Base-by-base conservation (phyloP, 495 filamentous ascomycete genomes). In the Xylaria curta region DNA sequence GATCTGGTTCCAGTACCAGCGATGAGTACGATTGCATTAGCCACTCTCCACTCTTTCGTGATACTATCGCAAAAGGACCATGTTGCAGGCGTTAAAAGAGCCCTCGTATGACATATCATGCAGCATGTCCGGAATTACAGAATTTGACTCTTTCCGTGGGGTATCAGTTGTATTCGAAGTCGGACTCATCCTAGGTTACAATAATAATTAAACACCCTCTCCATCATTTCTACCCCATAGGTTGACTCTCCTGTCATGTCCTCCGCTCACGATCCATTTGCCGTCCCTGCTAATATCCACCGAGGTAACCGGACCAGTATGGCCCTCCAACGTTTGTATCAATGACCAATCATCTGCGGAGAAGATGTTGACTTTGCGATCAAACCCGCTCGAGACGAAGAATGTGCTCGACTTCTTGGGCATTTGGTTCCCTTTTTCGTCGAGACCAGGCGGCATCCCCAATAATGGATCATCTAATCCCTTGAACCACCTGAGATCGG, bases 261-360 rank as follows among this genome's bases (percentile, higher is more conserved):
- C 95, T 74, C 92, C 91, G 80, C 93, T 97, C 2, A 93, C 92
- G 82, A 99, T 95, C 93, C 95, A 99, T 77, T 86, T 90, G 36
- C 89, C 92, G 81, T 98, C 94, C 68, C 85, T 81, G 76, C 90
- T 94, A 51, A 97, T 88, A 84, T 99, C 96, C 10, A 92, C 91
- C 74, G 93, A 95, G 36, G 97, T 87, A 33, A 98, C 95, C 65
- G 97, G 95, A 12, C 93, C 94, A 0, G 93, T 91, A 81, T 99
- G 96, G 4, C 95, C 97, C 73, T 90, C 93, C 74, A 99, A 82
- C 12, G 90, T 91, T 82, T 97, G 97, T 66, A 94, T 90, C 54
- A 96, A 85, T 3, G 92, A 91, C 96, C 97, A 98, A 80, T 98
- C 96, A 78, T 98, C 96, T 1, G 93, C 94, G 24, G 94, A 97